phyloP scores from a whole-genome alignment of 495 filamentous ascomycete species.

The Astrothelium macrocarpum region DNA sequence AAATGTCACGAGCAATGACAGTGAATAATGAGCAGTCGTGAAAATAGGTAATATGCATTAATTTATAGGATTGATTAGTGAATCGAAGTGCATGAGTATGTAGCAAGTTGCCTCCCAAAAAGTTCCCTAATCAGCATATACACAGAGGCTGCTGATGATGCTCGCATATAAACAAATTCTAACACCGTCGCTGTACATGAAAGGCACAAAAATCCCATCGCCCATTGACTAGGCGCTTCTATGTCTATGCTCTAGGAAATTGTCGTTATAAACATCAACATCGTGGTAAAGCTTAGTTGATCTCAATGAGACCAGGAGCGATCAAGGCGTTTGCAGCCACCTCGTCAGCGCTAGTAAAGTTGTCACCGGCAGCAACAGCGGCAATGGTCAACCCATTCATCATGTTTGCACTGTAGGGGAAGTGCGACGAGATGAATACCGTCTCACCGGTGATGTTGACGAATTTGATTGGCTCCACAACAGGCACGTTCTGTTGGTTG shows the following conservation, averaged over 20 bases:
- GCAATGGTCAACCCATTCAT: constrained; percentile 19
- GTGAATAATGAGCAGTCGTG: not conserved
- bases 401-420: constrained; percentile 10
- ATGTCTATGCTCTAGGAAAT: not conserved
- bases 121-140: not conserved
- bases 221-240: not conserved
- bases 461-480: constrained; percentile 7
- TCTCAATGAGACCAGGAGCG: constrained; percentile 23
- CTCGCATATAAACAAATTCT: not conserved
- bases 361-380: constrained; percentile 10
- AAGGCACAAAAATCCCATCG: not conserved
- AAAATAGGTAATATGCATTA: not conserved
- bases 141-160: not conserved
- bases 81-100: not conserved
- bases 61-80: not conserved
- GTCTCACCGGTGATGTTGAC: not conserved
- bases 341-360: constrained; percentile 10
- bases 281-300: constrained; percentile 10
- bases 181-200: not conserved
- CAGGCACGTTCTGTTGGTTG: constrained; percentile 21
- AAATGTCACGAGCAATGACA: not conserved
- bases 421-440: constrained; percentile 13
- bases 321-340: constrained; percentile 17
- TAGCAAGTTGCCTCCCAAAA: not conserved
- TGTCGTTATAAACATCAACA: not conserved